Conservation (phyloP, 1,284 basidiomycete genomes). For the Ustilago tritici region DNA sequence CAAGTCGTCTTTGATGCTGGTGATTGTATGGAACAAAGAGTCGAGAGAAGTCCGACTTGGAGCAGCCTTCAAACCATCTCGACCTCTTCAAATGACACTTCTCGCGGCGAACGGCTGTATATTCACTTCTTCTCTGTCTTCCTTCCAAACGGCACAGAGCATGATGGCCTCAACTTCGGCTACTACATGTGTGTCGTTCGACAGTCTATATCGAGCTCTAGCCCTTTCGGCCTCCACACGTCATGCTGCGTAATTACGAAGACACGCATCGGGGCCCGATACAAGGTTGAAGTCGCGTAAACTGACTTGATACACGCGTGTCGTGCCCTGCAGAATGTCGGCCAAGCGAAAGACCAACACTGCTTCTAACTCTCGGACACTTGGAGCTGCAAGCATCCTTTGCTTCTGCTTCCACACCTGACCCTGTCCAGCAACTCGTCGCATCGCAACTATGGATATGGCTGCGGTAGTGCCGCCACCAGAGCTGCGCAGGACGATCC, state of each 20-base stretch:
- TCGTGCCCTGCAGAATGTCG: conserved; percentile 8
- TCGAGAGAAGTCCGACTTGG: neutral
- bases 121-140: neutral
- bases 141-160: neutral
- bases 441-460: neutral
- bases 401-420: neutral
- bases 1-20: neutral
- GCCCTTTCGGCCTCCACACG: conserved; percentile 16
- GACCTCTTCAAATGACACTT: neutral
- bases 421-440: neutral
- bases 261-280: conserved; percentile 5
- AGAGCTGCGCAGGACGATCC: conserved; percentile 59
- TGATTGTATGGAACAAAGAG: neutral
- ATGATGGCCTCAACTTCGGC: neutral
- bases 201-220: neutral
- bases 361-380: neutral
- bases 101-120: too few relatives aligned
- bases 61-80: neutral
- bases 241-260: conserved; percentile 2
- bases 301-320: conserved; percentile 14
- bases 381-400: neutral
- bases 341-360: conserved; percentile 24
- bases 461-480: conserved; percentile 33
- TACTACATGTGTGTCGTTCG: conserved; percentile 11
- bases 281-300: conserved; percentile 25